Evolutionary conservation across 2,329 filamentous ascomycete species (phyloP), one percentile per base, ranked within the genome.

Genomic region (Zopfia rhizophila): DNA sequence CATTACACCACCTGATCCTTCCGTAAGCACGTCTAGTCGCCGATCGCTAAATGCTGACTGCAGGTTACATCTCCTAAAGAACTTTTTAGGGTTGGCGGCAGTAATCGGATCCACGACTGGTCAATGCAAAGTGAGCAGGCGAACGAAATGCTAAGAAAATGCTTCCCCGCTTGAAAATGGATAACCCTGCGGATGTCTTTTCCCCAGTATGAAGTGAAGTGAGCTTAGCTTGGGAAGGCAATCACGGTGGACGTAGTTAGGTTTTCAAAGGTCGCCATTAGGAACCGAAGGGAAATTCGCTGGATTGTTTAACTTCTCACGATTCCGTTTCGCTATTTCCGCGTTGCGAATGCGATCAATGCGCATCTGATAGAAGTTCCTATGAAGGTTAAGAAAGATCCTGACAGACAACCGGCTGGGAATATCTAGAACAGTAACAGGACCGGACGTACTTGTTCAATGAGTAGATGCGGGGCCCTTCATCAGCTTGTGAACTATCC

Each of bases 281-380:
- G 93, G 93, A 1, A 94, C 91, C 29, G 89, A 88, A 1, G 94
- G 94, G 64, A 97, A 97, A 48, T 88, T 83, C 18, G 81, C 83
- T 1, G 91, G 89, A 64, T 91, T 88, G 53, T 84, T 87, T 49
- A 96, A 72, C 31, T 91, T 84, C 69, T 97, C 90, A 30, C 87
- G 84, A 63, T 93, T 94, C 39, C 89, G 81, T 72, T 86, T 95
- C 8, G 91, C 88, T 41, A 86, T 79, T 65, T 94, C 90, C n/a
- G 83, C 82, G 68, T 89, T 88, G 30, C 86, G 82, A 65, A 91
- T 87, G 66, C 88, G 88, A 67, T 91, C 85, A 38, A 96, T 69
- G 12, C 94, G 85, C 75, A 91, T 90, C 59, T 93, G 88, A 67
- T 91, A 95, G 72, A 99, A 96, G 18, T 85, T 82, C 60, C 90